Base-by-base conservation (phyloP, 1,139 yeast genomes). In the Cylindricascospora bacillispora region DNA sequence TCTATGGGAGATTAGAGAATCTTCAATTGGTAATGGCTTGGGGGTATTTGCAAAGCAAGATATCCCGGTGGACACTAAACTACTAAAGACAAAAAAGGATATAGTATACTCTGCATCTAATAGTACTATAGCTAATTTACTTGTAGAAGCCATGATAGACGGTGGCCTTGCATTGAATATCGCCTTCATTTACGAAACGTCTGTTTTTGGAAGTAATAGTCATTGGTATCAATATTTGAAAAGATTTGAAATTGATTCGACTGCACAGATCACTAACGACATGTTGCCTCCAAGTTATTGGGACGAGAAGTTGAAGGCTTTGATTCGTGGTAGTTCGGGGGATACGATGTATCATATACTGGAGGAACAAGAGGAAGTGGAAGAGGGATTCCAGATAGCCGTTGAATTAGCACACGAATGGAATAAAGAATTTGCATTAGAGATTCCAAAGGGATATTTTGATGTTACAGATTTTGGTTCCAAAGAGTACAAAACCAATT, bases 201-300 rank as follows among this genome's bases (percentile, higher is more conserved):
- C 63, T 4, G 43, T 53, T 9, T 56, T 64, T 33, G 72, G 70
- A 2, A 56, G 60, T 11, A 46, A 54, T 3, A 78, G 93, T 10
- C 95, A 94, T 3, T 86, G 95, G 95, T 62, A 40, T 39, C 62
- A 60, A 3, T 86, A 78, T 49, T 59, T 85, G 29, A 52, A 60
- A 22, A 63, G 80, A 12, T 66, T 83, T 26, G 66, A 67, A 25
- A 54, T 62, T 14, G 43, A 48, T 3, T 7, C 9, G 7, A 54
- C 57, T 10, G 40, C 45, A 0, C 49, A 58, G n/a, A 54, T 47
- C n/a, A 33, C 36, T 4, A 35, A 56, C 12, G 11, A 15, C 4
- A 50, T 56, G 9, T 35, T 69, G 4, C 85, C 86, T 0, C 67
- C 89, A 1, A 63, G 79, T 35, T 62, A 77, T 28, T 82, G 94